These are phyloP conservation scores for Eragrostis nindensis DNA, from an alignment of 176 grass and related monocot species.

Conservation along the genomic window DNA sequence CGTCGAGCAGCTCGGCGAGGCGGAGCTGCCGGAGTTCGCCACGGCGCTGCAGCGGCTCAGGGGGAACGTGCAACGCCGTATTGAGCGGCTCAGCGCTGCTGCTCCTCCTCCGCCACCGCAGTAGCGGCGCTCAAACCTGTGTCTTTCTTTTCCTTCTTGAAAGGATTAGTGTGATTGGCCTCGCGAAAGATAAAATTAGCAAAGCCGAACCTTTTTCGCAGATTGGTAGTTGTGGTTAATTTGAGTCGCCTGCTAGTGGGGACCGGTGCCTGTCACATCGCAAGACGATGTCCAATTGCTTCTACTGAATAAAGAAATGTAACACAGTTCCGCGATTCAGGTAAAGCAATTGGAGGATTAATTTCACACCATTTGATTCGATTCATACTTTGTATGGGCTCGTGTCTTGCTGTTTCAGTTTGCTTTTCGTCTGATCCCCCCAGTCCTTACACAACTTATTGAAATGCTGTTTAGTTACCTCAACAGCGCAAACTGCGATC, in stretches of 20 bases:
- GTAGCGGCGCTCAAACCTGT: no score
- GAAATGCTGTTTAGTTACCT: neutral
- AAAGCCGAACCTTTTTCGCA: neutral
- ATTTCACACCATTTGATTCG: neutral
- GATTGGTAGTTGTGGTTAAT: no score
- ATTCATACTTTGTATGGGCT: neutral
- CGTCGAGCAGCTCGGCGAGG: neutral
- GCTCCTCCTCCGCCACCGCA: neutral
- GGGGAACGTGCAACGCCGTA: neutral
- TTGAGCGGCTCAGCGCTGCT: neutral
- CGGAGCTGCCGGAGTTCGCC: conserved; percentile 22
- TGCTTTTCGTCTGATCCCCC: no score
- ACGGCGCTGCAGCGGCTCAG: conserved; percentile 6
- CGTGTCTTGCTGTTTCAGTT: neutral
- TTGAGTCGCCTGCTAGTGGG: neutral
- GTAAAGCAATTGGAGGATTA: neutral
- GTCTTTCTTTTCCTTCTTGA: no score
- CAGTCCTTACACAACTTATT: no score
- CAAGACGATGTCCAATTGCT: neutral
- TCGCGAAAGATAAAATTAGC: neutral
- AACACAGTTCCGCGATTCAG: neutral
- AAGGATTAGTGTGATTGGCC: neutral
- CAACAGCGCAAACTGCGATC: neutral
- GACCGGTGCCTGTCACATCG: neutral
- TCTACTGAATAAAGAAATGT: neutral